phyloP scores from a whole-genome alignment of 1,139 yeast genomes.

The Debaryomyces fabryi region DNA sequence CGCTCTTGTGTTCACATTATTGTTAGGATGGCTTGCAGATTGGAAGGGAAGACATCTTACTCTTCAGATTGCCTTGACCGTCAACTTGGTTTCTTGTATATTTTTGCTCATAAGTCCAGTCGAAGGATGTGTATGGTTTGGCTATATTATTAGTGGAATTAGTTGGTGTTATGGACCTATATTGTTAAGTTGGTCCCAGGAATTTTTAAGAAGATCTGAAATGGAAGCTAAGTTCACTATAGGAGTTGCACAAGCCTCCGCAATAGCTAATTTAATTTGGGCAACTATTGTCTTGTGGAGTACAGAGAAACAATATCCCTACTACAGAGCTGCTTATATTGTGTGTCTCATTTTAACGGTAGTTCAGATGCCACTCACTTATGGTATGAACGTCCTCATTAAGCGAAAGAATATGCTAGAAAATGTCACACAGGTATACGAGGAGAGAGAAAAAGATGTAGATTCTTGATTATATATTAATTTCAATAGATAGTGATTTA shows the following conservation, averaged over 20 bases:
- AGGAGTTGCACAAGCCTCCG: slow-evolving; percentile 6
- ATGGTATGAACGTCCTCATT: slow-evolving; percentile 1
- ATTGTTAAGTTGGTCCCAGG: slow-evolving; percentile 9
- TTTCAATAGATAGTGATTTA: neutral
- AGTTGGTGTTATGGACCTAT: slow-evolving; percentile 10
- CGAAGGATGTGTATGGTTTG: slow-evolving; percentile 8
- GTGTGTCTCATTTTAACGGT: slow-evolving; percentile 4
- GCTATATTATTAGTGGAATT: slow-evolving; percentile 8
- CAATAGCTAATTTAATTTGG: slow-evolving; percentile 7
- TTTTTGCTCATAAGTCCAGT: slow-evolving; percentile 5
- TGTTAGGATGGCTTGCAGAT: slow-evolving; percentile 25
- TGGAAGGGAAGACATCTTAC: slow-evolving; percentile 18
- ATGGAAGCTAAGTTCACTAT: slow-evolving; percentile 5
- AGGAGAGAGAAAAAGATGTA: neutral
- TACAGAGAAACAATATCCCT: slow-evolving; percentile 8
- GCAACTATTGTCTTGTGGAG: slow-evolving; percentile 8
- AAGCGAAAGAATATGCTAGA: neutral
- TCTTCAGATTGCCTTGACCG: slow-evolving; percentile 6
- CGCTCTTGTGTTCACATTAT: slow-evolving; percentile 22
- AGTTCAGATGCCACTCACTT: slow-evolving; percentile 6
- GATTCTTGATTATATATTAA: neutral
- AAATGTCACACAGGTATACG: neutral
- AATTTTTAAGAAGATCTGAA: slow-evolving; percentile 7
- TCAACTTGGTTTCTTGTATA: slow-evolving; percentile 8
- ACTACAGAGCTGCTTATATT: slow-evolving; percentile 7